Percentiles rank a stretch among this genome's conserved stretches.
Conservation (phyloP, 257 asterid species). For the Leonotis leonurus region DNA sequence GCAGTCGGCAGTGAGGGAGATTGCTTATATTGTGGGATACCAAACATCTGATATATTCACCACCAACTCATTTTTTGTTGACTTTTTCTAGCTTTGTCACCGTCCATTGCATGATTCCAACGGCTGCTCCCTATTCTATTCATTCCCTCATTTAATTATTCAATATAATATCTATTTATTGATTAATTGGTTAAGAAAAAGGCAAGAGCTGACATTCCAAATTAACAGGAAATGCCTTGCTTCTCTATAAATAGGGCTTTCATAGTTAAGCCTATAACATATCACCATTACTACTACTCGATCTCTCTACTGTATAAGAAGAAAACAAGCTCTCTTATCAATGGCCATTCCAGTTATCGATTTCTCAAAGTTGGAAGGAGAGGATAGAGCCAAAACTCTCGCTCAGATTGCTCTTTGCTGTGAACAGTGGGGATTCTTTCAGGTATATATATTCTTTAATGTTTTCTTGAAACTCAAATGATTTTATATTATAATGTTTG, state of each 20-base stretch:
- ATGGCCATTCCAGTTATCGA: conserved; percentile 62
- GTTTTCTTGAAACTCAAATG: not conserved
- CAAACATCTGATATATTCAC: not conserved
- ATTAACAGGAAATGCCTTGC: conserved; percentile 22
- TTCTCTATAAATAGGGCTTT: conserved; percentile 33
- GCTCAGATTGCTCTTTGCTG: conserved; percentile 45
- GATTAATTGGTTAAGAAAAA: not conserved
- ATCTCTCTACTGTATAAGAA: not conserved
- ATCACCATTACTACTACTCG: not conserved
- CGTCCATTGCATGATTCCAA: conserved; percentile 19
- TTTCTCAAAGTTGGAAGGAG: conserved; percentile 44
- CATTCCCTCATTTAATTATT: not conserved
- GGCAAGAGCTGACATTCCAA: conserved; percentile 33
- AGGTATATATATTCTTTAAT: conserved; percentile 22
- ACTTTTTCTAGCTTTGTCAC: conserved; percentile 8
- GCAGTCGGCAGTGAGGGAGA: not conserved
- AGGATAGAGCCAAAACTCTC: conserved; percentile 41
- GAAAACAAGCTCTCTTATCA: too few relatives aligned
- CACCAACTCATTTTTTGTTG: not conserved
- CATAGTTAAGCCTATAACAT: not conserved
- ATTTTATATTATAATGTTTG: not conserved
- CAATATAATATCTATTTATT: not conserved
- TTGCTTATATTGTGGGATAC: not conserved
- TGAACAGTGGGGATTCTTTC: conserved; percentile 63
- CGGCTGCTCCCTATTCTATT: not conserved